Percentiles rank a stretch among this genome's conserved stretches.
These are phyloP conservation scores for Talaromyces liani DNA, from an alignment of 495 filamentous ascomycete species.

Conservation along the genomic window DNA sequence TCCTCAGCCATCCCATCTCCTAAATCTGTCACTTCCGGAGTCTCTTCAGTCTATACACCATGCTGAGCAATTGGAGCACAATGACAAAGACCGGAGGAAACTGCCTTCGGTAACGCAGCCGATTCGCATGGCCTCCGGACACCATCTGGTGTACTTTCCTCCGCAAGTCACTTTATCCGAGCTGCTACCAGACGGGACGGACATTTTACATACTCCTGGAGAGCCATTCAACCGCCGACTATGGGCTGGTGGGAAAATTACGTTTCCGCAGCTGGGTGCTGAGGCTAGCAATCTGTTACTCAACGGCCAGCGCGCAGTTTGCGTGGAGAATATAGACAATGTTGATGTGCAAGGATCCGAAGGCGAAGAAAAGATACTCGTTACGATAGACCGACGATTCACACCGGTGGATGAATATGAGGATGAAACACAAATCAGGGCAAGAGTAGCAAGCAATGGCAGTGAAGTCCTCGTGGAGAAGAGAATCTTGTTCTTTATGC, in stretches of 20 bases:
- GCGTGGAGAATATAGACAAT: constrained; percentile 57
- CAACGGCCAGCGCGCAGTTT: constrained; percentile 45
- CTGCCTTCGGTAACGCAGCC: constrained; percentile 30
- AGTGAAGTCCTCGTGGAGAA: constrained; percentile 42
- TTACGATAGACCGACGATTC: constrained; percentile 48
- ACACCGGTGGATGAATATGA: constrained; percentile 29
- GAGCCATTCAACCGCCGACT: constrained; percentile 59
- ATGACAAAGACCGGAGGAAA: constrained; percentile 10
- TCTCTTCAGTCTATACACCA: constrained; percentile 35
- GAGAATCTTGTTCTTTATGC: constrained; percentile 57
- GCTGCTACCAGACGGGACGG: constrained; percentile 67
- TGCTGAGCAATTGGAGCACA: not conserved
- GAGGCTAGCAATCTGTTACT: constrained; percentile 21
- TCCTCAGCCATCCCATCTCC: constrained; percentile 55
- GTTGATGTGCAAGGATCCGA: constrained; percentile 47
- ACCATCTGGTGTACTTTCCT: constrained; percentile 69
- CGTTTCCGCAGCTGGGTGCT: constrained; percentile 16
- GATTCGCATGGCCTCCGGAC: constrained; percentile 36
- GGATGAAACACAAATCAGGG: constrained; percentile 24
- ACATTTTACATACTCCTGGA: constrained; percentile 61
- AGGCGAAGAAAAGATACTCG: constrained; percentile 53
- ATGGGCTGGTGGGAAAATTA: constrained; percentile 64
- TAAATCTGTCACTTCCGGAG: constrained; percentile 54
- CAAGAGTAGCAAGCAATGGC: constrained; percentile 36
- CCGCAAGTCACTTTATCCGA: constrained; percentile 46